Evolutionary conservation across 75 land plant species (phyloP), one percentile per base, ranked within the genome.

Genomic region (Picea glauca): DNA sequence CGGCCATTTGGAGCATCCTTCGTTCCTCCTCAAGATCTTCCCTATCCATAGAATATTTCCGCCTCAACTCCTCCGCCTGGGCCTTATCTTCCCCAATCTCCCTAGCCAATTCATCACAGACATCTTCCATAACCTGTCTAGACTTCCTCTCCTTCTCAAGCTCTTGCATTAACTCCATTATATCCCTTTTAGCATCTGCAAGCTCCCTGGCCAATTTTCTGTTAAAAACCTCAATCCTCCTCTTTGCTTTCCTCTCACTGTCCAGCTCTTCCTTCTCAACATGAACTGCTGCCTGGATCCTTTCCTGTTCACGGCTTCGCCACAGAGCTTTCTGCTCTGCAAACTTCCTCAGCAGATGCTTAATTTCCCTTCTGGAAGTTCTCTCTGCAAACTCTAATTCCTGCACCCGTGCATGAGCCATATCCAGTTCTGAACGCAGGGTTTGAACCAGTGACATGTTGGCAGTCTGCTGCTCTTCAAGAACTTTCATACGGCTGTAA

Each of bases 391-490:
- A 54, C 43, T 84, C 83, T 35, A 86, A 77, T 80, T 85, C 83
- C 26, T 72, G 86, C 66, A 84, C 60, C 9, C 58, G 73, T 38
- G 74, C 75, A 38, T 79, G 88, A 13, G 87, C 78, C 18, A 72
- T 68, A 46, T 80, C 87, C 14, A 86, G 63, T 20, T 86, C 87
- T 17, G 75, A 18, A 13, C 74, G 81, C 65, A 80, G 76, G 17
- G 62, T 43, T 31, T 79, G 38, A 21, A 80, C 78, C 58, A 81
- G 38, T 9, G 78, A 79, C 63, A 58, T 13, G 57, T 56, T 68
- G 33, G 43, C 46, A 23, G 6, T 50, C 21, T 84, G 82, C 59
- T 86, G 87, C 60, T 85, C 83, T 31, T 86, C 88, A 59, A 86
- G 60, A 60, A 35, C 57, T 17, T 80, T 60, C 54, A 86, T 83